Conservation (phyloP, 441 rosid species). For the Eutrema salsugineum region DNA sequence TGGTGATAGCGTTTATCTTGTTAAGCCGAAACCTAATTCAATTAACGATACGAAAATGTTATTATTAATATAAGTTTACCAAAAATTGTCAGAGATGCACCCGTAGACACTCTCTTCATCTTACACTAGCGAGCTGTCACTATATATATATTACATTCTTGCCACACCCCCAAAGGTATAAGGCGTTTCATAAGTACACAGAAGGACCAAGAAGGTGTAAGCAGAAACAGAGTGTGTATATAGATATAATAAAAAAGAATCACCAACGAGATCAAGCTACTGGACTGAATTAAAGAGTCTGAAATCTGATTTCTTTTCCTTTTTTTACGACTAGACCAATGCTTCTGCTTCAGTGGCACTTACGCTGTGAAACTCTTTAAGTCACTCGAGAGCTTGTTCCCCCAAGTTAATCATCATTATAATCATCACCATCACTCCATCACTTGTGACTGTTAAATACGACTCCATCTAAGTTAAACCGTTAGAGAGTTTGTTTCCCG, state of each 20-base stretch:
- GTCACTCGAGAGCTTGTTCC: constrained; percentile 1
- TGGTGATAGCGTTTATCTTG: no score
- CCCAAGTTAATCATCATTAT: constrained; percentile 18
- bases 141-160: constrained; percentile 14
- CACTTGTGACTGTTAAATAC: background rate
- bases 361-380: constrained; percentile 9
- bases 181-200: constrained; percentile 5
- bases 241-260: constrained; percentile 17
- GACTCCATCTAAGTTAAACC: background rate
- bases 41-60: background rate
- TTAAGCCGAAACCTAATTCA: background rate
- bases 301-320: background rate
- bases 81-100: constrained; percentile 17
- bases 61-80: background rate
- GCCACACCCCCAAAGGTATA: background rate
- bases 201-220: background rate
- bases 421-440: constrained; percentile 20
- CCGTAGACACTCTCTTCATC: constrained; percentile 4
- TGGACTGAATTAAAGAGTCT: background rate
- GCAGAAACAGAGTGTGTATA: background rate
- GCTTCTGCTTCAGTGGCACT: background rate
- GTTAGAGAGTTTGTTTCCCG: background rate
- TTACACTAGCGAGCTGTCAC: background rate
- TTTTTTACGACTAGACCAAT: background rate
- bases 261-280: constrained; percentile 19